phyloP scores from a whole-genome alignment of 1,139 yeast species.

The Meyerozyma sp. region DNA sequence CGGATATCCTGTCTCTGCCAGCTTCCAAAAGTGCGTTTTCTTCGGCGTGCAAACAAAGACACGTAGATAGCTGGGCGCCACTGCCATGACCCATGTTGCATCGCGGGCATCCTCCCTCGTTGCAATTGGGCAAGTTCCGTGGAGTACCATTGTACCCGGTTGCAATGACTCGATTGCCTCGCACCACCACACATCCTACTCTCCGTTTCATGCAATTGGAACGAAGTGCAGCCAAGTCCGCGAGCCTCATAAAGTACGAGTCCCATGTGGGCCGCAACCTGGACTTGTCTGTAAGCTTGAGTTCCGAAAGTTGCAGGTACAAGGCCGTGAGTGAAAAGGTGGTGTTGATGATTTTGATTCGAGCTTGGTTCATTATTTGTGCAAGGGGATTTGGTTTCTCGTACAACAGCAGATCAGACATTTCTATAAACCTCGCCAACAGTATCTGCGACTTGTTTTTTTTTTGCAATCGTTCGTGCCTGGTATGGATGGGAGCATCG shows the following conservation, averaged over 20 bases:
- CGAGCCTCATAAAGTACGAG: slow-evolving; percentile 86
- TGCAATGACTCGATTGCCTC: slow-evolving; percentile 82
- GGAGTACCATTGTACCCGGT: slow-evolving; percentile 99
- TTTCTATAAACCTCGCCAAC: slow-evolving; percentile 4
- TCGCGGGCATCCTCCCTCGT: slow-evolving; percentile 90
- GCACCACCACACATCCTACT: slow-evolving; percentile 92
- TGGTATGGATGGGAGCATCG: slow-evolving; percentile 63
- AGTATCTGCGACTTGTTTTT: slow-evolving; percentile 16
- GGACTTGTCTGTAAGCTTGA: slow-evolving; percentile 51
- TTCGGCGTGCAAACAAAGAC: slow-evolving; percentile 93
- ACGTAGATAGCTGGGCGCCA: slow-evolving; percentile 61
- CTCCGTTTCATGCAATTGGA: slow-evolving; percentile 96
- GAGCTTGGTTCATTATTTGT: slow-evolving; percentile 52
- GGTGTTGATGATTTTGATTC: slow-evolving; percentile 59
- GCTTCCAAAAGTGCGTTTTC: slow-evolving; percentile 94
- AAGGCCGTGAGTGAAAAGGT: slow-evolving; percentile 43
- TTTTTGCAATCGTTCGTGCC: slow-evolving; percentile 42
- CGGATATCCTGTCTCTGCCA: slow-evolving; percentile 73
- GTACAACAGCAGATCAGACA: background rate
- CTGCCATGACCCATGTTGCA: slow-evolving; percentile 73
- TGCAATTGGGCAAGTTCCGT: slow-evolving; percentile 78
- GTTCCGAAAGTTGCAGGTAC: slow-evolving; percentile 44
- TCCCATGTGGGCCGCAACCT: slow-evolving; percentile 95
- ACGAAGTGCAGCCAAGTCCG: slow-evolving; percentile 87
- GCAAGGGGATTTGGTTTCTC: slow-evolving; percentile 20